Percentiles rank a stretch among this genome's conserved stretches.
phyloP scores from a whole-genome alignment of 805 yeast species.

The Candida maesae region DNA sequence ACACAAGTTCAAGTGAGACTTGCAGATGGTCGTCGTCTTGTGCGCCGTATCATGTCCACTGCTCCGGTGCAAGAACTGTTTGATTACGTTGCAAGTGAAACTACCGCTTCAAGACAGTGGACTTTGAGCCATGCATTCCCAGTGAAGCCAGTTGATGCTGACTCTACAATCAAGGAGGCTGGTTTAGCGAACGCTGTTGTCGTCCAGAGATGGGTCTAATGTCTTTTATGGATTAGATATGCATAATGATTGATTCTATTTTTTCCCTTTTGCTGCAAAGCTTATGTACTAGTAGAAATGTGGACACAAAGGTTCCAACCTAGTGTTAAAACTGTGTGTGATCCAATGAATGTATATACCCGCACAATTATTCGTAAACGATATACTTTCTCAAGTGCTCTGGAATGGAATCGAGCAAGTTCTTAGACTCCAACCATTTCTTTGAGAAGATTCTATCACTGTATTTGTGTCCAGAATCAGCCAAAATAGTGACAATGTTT shows the following conservation, averaged over 20 bases:
- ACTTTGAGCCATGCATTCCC: slow-evolving; percentile 80
- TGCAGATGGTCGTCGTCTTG: slow-evolving; percentile 71
- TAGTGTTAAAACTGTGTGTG: no score
- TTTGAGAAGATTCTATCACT: slow-evolving; percentile 76
- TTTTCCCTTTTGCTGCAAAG: no score
- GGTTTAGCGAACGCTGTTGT: slow-evolving; percentile 81
- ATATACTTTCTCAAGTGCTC: slow-evolving; percentile 67
- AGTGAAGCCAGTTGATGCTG: slow-evolving; percentile 61
- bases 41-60: slow-evolving; percentile 58
- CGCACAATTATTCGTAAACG: slow-evolving; percentile 29
- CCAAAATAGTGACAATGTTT: slow-evolving; percentile 83
- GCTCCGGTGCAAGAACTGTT: slow-evolving; percentile 67
- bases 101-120: slow-evolving; percentile 42
- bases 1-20: slow-evolving; percentile 76
- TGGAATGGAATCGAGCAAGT: slow-evolving; percentile 63
- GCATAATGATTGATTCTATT: no score
- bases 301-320: no score
- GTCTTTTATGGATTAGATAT: no score
- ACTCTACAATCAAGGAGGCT: slow-evolving; percentile 63
- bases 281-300: no score
- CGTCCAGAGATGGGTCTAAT: slow-evolving; percentile 89
- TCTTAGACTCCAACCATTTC: slow-evolving; percentile 71
- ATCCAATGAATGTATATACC: no score
- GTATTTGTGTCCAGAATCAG: slow-evolving; percentile 89
- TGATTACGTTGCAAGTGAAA: slow-evolving; percentile 56